A percentile compares a stretch with the other conserved stretches of the same genome.
Evolutionary conservation across 2,329 filamentous ascomycete species (phyloP).

Genomic region (Aspergillus cejpii): DNA sequence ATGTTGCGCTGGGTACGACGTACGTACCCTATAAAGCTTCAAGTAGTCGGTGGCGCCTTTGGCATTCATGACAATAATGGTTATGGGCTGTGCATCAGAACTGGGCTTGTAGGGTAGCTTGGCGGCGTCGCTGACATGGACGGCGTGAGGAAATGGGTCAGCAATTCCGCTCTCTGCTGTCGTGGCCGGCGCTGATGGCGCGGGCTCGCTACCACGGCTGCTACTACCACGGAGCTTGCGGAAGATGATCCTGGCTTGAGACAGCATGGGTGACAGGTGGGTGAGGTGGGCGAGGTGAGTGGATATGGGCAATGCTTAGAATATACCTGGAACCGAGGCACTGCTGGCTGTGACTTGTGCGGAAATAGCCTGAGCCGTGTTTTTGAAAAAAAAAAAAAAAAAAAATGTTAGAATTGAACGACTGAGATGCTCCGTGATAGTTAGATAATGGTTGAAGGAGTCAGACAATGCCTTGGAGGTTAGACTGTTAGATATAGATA

Average conservation of each 20-base stretch:
- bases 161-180: conserved; percentile 3
- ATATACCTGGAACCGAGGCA: background rate
- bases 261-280: conserved; percentile 2
- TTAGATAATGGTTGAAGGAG: background rate
- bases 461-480: background rate
- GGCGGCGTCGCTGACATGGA: conserved; percentile 7
- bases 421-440: background rate
- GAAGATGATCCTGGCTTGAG: conserved; percentile 1
- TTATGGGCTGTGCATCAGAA: background rate
- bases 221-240: conserved; percentile 3
- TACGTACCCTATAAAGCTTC: background rate
- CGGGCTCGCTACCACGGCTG: conserved; percentile 2
- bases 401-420: too few species aligned
- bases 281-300: conserved; percentile 1
- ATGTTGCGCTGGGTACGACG: background rate
- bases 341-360: background rate
- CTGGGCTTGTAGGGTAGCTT: background rate
- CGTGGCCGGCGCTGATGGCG: conserved; percentile 3
- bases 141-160: conserved; percentile 6
- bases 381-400: too few species aligned
- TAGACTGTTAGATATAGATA: too few species aligned
- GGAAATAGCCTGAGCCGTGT: background rate
- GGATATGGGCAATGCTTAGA: conserved; percentile 1
- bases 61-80: conserved; percentile 1
- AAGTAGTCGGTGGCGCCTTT: background rate